Conservation (phyloP, 1,139 yeast species). For the Geotrichum europaeum region DNA sequence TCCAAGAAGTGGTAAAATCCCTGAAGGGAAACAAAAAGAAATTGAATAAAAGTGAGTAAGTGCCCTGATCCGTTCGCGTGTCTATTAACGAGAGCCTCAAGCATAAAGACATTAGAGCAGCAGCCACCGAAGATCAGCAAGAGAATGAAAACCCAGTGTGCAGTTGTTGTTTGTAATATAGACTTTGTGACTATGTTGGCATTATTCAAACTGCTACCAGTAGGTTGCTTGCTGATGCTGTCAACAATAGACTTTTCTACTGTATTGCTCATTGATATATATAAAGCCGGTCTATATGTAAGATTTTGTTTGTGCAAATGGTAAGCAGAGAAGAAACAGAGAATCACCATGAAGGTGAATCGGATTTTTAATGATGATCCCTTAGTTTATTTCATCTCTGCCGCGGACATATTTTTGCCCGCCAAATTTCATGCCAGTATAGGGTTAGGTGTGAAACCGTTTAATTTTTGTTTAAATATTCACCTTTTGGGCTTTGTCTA, state of each 20-base stretch:
- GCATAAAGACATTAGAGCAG: constrained; percentile 59
- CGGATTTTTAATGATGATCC: background rate
- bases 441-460: constrained; percentile 4
- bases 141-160: constrained; percentile 25
- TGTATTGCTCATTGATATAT: background rate
- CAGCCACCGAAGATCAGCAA: constrained; percentile 64
- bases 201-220: background rate
- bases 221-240: background rate
- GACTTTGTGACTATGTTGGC: background rate
- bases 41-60: constrained; percentile 57
- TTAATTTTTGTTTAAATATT: background rate
- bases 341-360: background rate
- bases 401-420: background rate
- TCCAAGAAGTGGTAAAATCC: constrained; percentile 40
- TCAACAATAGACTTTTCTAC: background rate
- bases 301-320: background rate
- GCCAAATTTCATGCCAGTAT: background rate
- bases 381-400: background rate
- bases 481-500: background rate
- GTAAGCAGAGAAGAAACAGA: background rate
- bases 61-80: constrained; percentile 41
- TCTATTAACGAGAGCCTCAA: constrained; percentile 48
- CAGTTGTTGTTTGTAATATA: constrained; percentile 14
- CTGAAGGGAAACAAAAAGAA: constrained; percentile 46
- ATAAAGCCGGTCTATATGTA: background rate